phyloP scores from a whole-genome alignment of 2,329 filamentous ascomycete genomes.

The Aspergillus alliaceus region DNA sequence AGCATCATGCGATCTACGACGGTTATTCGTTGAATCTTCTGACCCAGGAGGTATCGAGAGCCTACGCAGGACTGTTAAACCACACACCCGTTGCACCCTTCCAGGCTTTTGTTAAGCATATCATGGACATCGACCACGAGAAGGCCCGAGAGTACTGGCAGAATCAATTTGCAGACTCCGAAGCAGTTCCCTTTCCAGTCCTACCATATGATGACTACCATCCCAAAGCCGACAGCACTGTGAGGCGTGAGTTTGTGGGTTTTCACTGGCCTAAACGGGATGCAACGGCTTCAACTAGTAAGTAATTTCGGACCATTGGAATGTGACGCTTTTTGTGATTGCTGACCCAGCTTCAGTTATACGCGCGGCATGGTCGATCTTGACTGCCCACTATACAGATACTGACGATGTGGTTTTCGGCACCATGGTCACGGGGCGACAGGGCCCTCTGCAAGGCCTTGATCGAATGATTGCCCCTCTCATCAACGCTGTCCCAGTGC shows the following conservation, averaged over 20 bases:
- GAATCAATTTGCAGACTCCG: background rate
- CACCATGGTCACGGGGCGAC: constrained; percentile 40
- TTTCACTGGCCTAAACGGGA: background rate
- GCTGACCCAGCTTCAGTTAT: background rate
- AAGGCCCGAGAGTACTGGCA: background rate
- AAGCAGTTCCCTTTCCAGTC: background rate
- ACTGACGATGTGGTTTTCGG: constrained; percentile 44
- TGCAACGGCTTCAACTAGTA: background rate
- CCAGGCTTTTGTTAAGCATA: background rate
- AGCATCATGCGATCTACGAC: constrained; percentile 43
- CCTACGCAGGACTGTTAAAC: background rate
- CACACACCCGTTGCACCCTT: background rate
- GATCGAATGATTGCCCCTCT: constrained; percentile 32
- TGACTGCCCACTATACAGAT: constrained; percentile 12
- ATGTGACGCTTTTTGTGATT: background rate
- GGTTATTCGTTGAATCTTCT: constrained; percentile 25
- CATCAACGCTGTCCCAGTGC: constrained; percentile 15
- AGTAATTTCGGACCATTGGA: background rate
- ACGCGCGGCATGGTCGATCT: constrained; percentile 1
- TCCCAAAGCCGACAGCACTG: constrained; percentile 2
- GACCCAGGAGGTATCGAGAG: background rate
- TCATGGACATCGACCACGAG: background rate
- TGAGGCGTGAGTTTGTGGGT: background rate
- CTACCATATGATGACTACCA: background rate
- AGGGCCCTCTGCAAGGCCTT: constrained; percentile 37